Conservation (phyloP, 2,329 filamentous ascomycete species). For the Chalaropsis thielavioides region DNA sequence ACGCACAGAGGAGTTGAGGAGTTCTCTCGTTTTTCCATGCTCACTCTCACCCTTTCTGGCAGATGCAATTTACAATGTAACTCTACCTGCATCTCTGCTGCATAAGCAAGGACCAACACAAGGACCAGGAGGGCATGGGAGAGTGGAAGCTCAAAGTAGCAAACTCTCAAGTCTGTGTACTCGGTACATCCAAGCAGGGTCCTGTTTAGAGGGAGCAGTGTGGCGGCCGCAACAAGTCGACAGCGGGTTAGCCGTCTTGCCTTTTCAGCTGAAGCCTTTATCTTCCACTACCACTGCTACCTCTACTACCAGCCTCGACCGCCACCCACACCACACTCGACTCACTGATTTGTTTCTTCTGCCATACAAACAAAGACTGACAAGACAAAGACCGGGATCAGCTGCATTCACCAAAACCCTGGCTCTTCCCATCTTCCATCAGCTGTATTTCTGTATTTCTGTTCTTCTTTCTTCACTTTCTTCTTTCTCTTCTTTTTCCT, state of each 20-base stretch:
- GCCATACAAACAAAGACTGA: neutral
- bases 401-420: neutral
- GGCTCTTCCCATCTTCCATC: neutral
- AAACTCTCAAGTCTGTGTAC: neutral
- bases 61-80: neutral
- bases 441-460: neutral
- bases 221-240: neutral
- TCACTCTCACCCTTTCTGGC: neutral
- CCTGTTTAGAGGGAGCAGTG: neutral
- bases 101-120: neutral
- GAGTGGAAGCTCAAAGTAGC: neutral
- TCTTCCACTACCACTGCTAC: neutral
- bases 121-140: neutral
- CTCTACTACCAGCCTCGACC: neutral
- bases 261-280: neutral
- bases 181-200: neutral
- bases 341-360: neutral
- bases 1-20: neutral
- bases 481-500: neutral
- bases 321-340: neutral
- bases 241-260: neutral
- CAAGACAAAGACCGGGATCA: neutral
- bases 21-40: slow-evolving; percentile 1
- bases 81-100: neutral
- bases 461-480: neutral